These are phyloP conservation scores for Colletotrichum shisoi DNA, from an alignment of 2,329 filamentous ascomycete species.

Conservation along the genomic window DNA sequence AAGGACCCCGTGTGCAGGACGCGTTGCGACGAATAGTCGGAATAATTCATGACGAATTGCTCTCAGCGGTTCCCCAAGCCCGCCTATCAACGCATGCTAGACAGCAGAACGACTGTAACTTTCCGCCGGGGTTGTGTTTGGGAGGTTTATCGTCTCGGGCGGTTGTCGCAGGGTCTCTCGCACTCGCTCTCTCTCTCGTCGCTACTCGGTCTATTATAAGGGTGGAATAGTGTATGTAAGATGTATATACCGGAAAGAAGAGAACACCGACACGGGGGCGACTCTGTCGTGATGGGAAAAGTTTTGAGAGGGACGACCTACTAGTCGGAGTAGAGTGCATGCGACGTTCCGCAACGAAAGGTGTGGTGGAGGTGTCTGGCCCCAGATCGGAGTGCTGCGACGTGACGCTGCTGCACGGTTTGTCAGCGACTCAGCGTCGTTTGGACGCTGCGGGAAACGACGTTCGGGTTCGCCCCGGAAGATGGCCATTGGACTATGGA, in stretches of 20 bases:
- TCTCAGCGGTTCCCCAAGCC: slow-evolving; percentile 28
- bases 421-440: slow-evolving; percentile 29
- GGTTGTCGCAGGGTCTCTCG: not conserved
- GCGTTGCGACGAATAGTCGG: slow-evolving; percentile 53
- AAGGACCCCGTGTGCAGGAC: slow-evolving; percentile 67
- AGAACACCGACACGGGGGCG: slow-evolving; percentile 8
- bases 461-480: slow-evolving; percentile 18
- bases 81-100: slow-evolving; percentile 38
- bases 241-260: not conserved
- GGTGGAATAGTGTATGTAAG: not conserved
- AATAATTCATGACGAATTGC: slow-evolving; percentile 36
- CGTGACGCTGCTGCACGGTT: slow-evolving; percentile 31
- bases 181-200: slow-evolving; percentile 5
- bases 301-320: slow-evolving; percentile 25
- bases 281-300: slow-evolving; percentile 16
- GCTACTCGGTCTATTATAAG: not conserved
- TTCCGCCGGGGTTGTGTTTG: not conserved
- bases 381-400: slow-evolving; percentile 20
- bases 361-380: slow-evolving; percentile 24
- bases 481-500: not conserved
- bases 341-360: slow-evolving; percentile 29
- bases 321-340: slow-evolving; percentile 30
- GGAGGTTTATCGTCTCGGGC: no score
- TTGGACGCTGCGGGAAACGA: slow-evolving; percentile 2
- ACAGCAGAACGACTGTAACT: slow-evolving; percentile 20